phyloP scores from a whole-genome alignment of 2,329 filamentous ascomycete species.

The Trichocomaceae sp. region DNA sequence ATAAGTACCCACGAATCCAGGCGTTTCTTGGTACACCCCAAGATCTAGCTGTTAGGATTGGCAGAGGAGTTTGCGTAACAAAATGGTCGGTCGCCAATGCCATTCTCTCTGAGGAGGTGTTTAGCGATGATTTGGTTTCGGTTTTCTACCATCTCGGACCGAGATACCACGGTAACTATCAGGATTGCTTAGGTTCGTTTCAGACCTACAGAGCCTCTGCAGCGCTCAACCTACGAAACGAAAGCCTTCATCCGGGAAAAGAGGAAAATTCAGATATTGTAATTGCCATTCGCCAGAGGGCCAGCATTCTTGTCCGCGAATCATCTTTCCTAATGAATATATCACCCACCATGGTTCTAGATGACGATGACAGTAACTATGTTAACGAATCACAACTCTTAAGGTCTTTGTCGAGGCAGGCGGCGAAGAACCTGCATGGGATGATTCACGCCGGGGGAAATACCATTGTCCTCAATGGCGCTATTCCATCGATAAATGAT shows the following conservation, averaged over 20 bases:
- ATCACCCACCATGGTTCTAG: constrained; percentile 70
- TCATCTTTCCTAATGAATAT: constrained; percentile 75
- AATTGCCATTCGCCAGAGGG: constrained; percentile 77
- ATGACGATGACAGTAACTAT: constrained; percentile 69
- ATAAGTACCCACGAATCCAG: constrained; percentile 59
- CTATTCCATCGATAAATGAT: constrained; percentile 79
- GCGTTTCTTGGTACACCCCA: constrained; percentile 90
- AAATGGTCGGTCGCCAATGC: constrained; percentile 87
- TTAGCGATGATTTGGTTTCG: constrained; percentile 86
- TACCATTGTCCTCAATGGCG: constrained; percentile 78
- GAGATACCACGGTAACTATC: constrained; percentile 90
- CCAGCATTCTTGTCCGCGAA: constrained; percentile 74
- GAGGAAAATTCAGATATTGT: constrained; percentile 90
- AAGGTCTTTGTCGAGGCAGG: constrained; percentile 65
- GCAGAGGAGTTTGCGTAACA: constrained; percentile 65
- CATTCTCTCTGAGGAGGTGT: constrained; percentile 76
- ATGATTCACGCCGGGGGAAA: constrained; percentile 68
- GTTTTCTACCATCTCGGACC: constrained; percentile 87
- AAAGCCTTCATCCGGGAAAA: constrained; percentile 80
- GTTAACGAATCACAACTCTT: constrained; percentile 67
- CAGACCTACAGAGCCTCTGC: constrained; percentile 95
- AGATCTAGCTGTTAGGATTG: constrained; percentile 71
- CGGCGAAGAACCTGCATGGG: constrained; percentile 61
- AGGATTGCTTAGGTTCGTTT: constrained; percentile 91
- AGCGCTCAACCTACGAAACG: constrained; percentile 81